Evolutionary conservation across 768 basidiomycete species (phyloP), one percentile per base, ranked within the genome.

Genomic region (Macrolepiota albuminosa): DNA sequence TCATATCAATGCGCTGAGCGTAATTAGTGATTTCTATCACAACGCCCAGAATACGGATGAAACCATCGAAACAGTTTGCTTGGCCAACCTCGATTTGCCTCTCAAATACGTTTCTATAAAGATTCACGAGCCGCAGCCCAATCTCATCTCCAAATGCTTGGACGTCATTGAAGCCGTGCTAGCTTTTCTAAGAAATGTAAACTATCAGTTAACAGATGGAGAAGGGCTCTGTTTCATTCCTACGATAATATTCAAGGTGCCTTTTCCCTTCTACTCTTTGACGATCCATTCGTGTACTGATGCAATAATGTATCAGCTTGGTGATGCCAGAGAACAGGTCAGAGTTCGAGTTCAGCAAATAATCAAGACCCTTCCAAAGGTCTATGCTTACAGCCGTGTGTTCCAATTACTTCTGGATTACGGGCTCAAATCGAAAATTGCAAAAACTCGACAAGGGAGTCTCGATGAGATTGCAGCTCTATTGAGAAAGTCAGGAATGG

Each of bases 81-180:
- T 96, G 47, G 90, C 93, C 31, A 98, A 94, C 68, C 85, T 93
- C 49, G 97, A 99, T 72, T 78, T 98, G 37, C 85, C 90, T 2
- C 76, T 98, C 69, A 98, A 98, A 79, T 99, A 98, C 65, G 84
- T 88, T 33, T 96, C 95, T 1, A 84, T 98, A 67, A 91, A 91
- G 66, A 82, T 87, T 26, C 89, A 96, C 62, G 91, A 95, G 71
- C 88, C 94, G 43, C 94, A 95, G 67, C 91, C 95, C 7, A 96
- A 93, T 68, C 77, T 97, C 26, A 81, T 88, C 3, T 85, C 90
- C 52, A 92, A 91, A 71, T 95, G 94, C 67, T 72, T 99, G 65
- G 96, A 98, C 62, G 84, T 91, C 39, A 80, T 95, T 33, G 91
- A 92, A 64, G 80, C 88, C 39, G 80, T 96, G 39, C 66, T 98